Percentiles rank a stretch among this genome's conserved stretches.
Evolutionary conservation across 2,329 filamentous ascomycete species (phyloP).

Genomic region (Beauveria rudraprayagi): DNA sequence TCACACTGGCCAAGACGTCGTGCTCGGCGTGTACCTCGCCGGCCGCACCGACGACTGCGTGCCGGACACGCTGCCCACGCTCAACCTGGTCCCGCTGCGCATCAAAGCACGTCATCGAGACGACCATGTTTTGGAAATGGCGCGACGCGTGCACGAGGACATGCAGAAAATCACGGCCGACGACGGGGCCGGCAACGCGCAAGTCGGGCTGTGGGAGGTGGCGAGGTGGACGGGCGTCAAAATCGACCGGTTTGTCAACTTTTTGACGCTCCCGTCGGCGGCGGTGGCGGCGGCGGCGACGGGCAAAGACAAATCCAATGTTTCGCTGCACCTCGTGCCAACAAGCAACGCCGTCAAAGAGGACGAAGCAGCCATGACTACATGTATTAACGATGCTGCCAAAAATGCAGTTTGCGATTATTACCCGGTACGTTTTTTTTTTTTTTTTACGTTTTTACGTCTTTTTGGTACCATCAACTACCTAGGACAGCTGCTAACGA

Average conservation of each 20-base stretch:
- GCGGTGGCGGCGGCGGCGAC: neutral
- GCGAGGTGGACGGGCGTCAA: slow-evolving; percentile 63
- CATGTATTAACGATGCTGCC: neutral
- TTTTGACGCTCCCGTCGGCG: slow-evolving; percentile 47
- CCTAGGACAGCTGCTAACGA: neutral
- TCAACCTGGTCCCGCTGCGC: slow-evolving; percentile 69
- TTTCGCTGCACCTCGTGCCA: neutral
- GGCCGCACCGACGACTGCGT: slow-evolving; percentile 55
- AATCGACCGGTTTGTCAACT: slow-evolving; percentile 74
- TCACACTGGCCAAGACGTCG: slow-evolving; percentile 24
- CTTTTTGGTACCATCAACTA: neutral
- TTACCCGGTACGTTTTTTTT: slow-evolving; percentile 21
- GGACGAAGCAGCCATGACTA: neutral
- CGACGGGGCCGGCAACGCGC: slow-evolving; percentile 31
- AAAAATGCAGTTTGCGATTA: slow-evolving; percentile 17
- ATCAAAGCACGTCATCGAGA: slow-evolving; percentile 30
- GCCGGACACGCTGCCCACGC: slow-evolving; percentile 53
- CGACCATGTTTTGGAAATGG: slow-evolving; percentile 38
- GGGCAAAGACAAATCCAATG: neutral
- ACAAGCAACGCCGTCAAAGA: no score
- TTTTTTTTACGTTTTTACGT: slow-evolving; percentile 4
- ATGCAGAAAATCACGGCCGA: slow-evolving; percentile 49
- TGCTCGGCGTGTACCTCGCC: slow-evolving; percentile 76
- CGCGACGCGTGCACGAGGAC: slow-evolving; percentile 58
- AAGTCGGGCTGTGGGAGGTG: slow-evolving; percentile 63